phyloP scores from a whole-genome alignment of 768 basidiomycete genomes.

The Suillus clintonianus region DNA sequence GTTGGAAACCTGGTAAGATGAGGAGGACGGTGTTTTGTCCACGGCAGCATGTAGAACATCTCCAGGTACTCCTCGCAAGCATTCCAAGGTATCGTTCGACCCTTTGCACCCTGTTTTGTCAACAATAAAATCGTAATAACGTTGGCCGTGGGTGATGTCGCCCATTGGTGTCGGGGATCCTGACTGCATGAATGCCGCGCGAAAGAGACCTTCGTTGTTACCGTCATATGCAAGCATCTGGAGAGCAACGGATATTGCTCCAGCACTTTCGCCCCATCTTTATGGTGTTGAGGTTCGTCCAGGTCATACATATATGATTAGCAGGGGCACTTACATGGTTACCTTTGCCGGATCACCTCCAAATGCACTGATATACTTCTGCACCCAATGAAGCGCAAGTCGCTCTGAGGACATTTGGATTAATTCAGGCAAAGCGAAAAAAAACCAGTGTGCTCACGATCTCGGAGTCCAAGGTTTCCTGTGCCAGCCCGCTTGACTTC shows the following conservation, averaged over 20 bases:
- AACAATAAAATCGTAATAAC: conserved; percentile 21
- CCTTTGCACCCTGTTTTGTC: conserved; percentile 22
- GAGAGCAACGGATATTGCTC: conserved; percentile 13
- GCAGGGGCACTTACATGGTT: conserved; percentile 17
- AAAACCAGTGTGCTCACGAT: conserved; percentile 22
- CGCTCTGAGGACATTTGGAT: conserved; percentile 21
- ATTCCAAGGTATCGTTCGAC: conserved; percentile 25
- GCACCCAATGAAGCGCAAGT: conserved; percentile 43
- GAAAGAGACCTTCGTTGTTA: conserved; percentile 16
- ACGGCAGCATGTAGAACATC: conserved; percentile 40
- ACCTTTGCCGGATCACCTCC: conserved; percentile 41
- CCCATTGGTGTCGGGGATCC: conserved; percentile 32
- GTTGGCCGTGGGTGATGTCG: conserved; percentile 16
- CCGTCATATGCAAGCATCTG: conserved; percentile 20
- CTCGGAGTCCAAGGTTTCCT: conserved; percentile 41
- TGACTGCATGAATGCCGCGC: conserved; percentile 38
- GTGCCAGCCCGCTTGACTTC: conserved; percentile 26
- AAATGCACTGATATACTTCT: conserved; percentile 41
- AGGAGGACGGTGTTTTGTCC: conserved; percentile 40
- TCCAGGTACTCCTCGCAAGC: conserved; percentile 32
- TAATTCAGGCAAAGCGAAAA: not conserved
- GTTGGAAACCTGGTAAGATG: conserved; percentile 38
- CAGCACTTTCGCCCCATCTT: conserved; percentile 21
- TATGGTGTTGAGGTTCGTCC: not conserved
- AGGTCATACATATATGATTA: not conserved